Evolutionary conservation across 306 rosid species (phyloP), one percentile per base, ranked within the genome.

Genomic region (Boehmeria nivea): DNA sequence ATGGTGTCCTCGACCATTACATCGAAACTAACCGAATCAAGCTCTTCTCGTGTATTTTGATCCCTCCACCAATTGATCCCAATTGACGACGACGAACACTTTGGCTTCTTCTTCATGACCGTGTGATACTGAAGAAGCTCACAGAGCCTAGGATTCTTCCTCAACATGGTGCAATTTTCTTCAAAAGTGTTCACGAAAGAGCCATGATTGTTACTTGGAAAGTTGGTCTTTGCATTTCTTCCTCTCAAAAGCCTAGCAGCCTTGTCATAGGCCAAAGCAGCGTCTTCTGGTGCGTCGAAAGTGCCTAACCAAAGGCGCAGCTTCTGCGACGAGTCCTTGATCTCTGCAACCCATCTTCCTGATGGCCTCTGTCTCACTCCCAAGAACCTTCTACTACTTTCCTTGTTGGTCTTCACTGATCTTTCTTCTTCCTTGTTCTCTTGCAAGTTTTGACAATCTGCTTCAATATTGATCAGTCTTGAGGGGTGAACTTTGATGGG

Each of bases 221-320:
- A 89, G 57, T 89, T 89, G 36, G 97, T 89, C 74, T 77, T 89
- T 21, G 97, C 95, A 50, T 86, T 81, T 74, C 77, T 72, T 34
- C 97, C 97, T 71, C 97, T 83, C 0, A 89, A 81, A 59, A 89
- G 76, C 81, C 89, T 78, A 14, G 97, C 93, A 55, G 97, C 97
- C 61, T 57, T 74, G 38, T 89, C 97, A 73, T 85, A 89, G 45
- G 89, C 85, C 67, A 77, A 3, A 1, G 97, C 95, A 58, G 97
- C 97, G 16, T 85, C 97, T 69, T 85, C 87, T 51, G 89, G 76
- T 65, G 60, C 53, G 49, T 89, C 95, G 63, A 68, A 89, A 61
- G 97, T 89, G 45, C 97, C 97, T 6, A 89, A 60, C 97, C 97
- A 89, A 3, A 89, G 71, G 76, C 97, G 72, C 56, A 89, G 79